phyloP scores from a whole-genome alignment of 73 alveolate species.

The Paramecium sonneborni region DNA sequence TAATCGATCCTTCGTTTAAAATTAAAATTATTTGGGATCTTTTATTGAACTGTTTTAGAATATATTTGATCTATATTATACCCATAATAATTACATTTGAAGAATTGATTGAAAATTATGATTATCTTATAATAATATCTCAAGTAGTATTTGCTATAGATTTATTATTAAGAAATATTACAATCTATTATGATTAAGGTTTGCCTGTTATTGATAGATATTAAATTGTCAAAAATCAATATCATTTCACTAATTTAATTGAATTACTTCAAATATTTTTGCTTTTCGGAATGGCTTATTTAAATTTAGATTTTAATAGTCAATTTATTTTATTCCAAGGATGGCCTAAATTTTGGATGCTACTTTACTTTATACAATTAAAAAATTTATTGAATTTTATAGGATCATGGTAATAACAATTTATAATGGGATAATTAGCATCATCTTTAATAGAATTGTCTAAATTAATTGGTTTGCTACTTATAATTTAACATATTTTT shows the following conservation, averaged over 20 bases:
- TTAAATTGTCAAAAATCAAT: background rate
- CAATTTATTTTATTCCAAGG: background rate
- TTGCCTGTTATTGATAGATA: background rate
- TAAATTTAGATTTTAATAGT: background rate
- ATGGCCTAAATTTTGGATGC: constrained; percentile 17
- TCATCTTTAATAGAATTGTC: background rate
- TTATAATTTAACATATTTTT: background rate
- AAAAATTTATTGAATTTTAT: background rate
- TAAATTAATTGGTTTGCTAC: background rate
- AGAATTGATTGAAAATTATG: background rate
- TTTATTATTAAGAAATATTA: background rate
- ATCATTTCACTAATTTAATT: background rate
- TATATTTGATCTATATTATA: background rate
- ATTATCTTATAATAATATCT: background rate
- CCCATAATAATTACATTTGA: background rate
- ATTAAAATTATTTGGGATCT: constrained; percentile 14
- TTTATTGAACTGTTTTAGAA: background rate
- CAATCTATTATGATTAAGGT: background rate
- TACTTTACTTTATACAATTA: background rate
- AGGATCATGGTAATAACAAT: background rate
- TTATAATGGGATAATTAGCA: background rate
- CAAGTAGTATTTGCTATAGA: background rate
- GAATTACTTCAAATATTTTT: background rate
- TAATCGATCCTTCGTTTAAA: background rate
- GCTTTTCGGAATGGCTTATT: background rate